Percentiles rank a stretch among this genome's conserved stretches.
These are phyloP conservation scores for Annulohypoxylon bovei DNA, from an alignment of 495 filamentous ascomycete species.

Conservation along the genomic window DNA sequence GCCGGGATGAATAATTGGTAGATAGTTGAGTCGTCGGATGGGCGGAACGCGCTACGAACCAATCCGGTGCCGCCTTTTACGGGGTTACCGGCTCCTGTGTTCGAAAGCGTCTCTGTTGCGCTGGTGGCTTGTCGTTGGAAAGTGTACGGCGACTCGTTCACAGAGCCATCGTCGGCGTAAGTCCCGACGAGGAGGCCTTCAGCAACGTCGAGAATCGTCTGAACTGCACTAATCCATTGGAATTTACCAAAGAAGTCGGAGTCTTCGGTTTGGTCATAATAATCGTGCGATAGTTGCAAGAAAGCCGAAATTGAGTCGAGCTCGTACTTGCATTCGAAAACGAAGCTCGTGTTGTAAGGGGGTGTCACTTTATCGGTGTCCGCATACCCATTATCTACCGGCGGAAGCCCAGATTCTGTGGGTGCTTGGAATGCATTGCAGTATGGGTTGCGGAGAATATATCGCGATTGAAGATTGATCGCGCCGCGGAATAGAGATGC, in stretches of 20 bases:
- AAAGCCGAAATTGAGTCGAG: slow-evolving; percentile 75
- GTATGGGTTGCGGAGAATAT: slow-evolving; percentile 66
- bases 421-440: slow-evolving; percentile 76
- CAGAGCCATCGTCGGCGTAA: slow-evolving; percentile 63
- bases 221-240: slow-evolving; percentile 62
- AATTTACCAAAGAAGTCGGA: slow-evolving; percentile 65
- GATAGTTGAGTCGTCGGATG: slow-evolving; percentile 68
- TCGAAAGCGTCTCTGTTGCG: slow-evolving; percentile 68
- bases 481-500: slow-evolving; percentile 70
- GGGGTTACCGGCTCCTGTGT: slow-evolving; percentile 67
- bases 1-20: slow-evolving; percentile 70
- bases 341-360: slow-evolving; percentile 38
- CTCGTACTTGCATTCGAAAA: slow-evolving; percentile 70
- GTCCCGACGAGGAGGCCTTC: slow-evolving; percentile 64
- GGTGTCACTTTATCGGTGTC: slow-evolving; percentile 43
- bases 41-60: slow-evolving; percentile 70
- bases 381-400: slow-evolving; percentile 50
- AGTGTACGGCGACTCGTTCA: slow-evolving; percentile 63
- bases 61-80: slow-evolving; percentile 66
- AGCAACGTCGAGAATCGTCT: slow-evolving; percentile 60
- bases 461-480: slow-evolving; percentile 73
- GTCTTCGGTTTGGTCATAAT: slow-evolving; percentile 69
- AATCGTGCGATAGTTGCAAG: slow-evolving; percentile 65
- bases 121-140: slow-evolving; percentile 63
- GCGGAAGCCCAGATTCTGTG: slow-evolving; percentile 58